Base-by-base conservation (phyloP, 164 flowering plant species). In the Nymphaea colorata region DNA sequence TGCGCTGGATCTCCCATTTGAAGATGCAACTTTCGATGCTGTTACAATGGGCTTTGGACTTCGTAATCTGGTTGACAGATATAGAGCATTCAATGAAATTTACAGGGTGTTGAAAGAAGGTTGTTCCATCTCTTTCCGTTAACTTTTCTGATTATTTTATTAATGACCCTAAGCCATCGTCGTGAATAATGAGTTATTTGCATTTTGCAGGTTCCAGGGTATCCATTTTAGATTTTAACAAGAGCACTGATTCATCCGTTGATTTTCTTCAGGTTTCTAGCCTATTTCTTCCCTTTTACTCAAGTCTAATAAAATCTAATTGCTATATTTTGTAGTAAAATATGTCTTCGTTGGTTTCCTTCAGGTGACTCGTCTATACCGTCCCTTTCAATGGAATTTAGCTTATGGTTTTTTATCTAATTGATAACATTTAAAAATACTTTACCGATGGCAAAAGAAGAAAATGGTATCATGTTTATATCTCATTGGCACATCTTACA, bases 181-280 rank as follows among this genome's bases (percentile, higher is more conserved):
- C 10, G 64, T 11, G 42, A 61, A 17, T 6, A 61, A 61, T 17
- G 64, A 61, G 42, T 17, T 61, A 3, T 11, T 17, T 61, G 10
- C n/a, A 61, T 61, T 55, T 55, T 80, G 63, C 86, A 90, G 91
- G 95, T 51, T 82, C 91, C 41, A 86, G 64, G 74, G 84, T 79
- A 18, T 91, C 97, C 2, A 68, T 91, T 66, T 90, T 94, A 74
- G 99, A 94, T 69, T 91, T 94, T 71, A 94, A 89, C 71, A 94
- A 89, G 79, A 91, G 86, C 73, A 73, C 75, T 59, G 57, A 74
- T 8, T 77, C 76, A 10, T 64, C 80, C 61, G 72, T 77, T 42
- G 47, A 84, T 44, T 62, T 71, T 5, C 43, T 89, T 81, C 97
- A 86, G 98, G 98, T 91, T 68, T 53, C 44, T 25, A 25, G n/a